These are phyloP conservation scores for Aschersonia sp. DNA, from an alignment of 2,329 filamentous ascomycete species.

Conservation along the genomic window DNA sequence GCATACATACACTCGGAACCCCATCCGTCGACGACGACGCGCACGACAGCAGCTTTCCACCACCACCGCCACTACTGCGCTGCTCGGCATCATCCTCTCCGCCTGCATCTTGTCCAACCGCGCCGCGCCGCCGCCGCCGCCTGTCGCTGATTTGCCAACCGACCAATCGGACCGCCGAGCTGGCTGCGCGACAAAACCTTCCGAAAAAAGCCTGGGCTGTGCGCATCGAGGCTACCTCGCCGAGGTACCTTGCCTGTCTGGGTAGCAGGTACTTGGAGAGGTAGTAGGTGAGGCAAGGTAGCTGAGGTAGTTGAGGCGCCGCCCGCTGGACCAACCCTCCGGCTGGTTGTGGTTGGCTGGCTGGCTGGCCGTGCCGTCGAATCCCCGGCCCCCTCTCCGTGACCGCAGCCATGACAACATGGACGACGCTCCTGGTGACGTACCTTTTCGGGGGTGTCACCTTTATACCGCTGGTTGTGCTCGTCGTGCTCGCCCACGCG, in stretches of 20 bases:
- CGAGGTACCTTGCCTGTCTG: no score
- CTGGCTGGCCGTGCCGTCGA: background rate
- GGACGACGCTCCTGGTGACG: constrained; percentile 48
- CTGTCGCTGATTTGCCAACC: no score
- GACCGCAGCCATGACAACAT: constrained; percentile 29
- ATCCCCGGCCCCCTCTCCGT: background rate
- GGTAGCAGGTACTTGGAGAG: no score
- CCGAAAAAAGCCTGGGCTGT: no score
- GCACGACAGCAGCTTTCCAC: background rate
- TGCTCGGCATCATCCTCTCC: no score
- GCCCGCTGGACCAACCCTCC: background rate
- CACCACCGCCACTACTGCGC: background rate
- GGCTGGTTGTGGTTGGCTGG: background rate
- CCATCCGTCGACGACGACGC: background rate
- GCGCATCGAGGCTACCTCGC: no score
- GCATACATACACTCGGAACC: background rate
- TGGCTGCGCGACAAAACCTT: no score
- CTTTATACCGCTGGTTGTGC: constrained; percentile 61
- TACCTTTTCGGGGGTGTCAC: constrained; percentile 82
- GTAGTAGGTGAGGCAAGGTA: no score
- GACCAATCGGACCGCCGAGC: no score
- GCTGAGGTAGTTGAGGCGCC: no score
- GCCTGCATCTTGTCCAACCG: no score
- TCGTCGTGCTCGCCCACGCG: constrained; percentile 46
- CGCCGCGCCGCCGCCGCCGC: no score